Conservation (phyloP, 2,329 filamentous ascomycete species). For the Elsinoe batatas region DNA sequence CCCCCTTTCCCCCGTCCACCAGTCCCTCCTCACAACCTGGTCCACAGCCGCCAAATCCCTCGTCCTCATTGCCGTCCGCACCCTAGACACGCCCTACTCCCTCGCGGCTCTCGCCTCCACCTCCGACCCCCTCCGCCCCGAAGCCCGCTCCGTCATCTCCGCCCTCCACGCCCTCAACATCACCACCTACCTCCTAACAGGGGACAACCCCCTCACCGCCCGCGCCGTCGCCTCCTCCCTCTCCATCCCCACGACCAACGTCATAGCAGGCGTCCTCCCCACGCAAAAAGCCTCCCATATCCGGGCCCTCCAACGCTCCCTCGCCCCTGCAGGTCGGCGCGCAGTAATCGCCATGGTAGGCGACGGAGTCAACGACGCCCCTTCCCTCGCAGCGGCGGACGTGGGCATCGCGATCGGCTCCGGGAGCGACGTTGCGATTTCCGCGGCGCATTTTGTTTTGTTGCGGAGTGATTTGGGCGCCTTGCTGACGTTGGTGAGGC, state of each 20-base stretch:
- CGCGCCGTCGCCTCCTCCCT: slow-evolving; percentile 64
- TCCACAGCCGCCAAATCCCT: slow-evolving; percentile 34
- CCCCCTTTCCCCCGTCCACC: slow-evolving; percentile 20
- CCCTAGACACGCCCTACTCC: slow-evolving; percentile 21
- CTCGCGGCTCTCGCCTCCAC: slow-evolving; percentile 63
- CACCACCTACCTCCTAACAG: slow-evolving; percentile 84
- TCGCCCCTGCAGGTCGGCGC: slow-evolving; percentile 24
- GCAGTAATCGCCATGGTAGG: slow-evolving; percentile 72
- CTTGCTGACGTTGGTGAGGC: slow-evolving; percentile 62
- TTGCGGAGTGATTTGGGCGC: slow-evolving; percentile 60
- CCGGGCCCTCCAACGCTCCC: slow-evolving; percentile 33
- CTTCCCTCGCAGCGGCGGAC: slow-evolving; percentile 68
- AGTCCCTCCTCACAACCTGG: slow-evolving; percentile 28
- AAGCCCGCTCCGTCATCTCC: slow-evolving; percentile 42
- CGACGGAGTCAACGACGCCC: slow-evolving; percentile 79
- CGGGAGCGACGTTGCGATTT: slow-evolving; percentile 74
- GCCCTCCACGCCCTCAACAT: slow-evolving; percentile 55
- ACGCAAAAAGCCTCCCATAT: slow-evolving; percentile 70
- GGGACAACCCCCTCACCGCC: slow-evolving; percentile 81
- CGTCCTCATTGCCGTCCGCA: slow-evolving; percentile 28
- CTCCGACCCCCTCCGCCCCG: slow-evolving; percentile 69
- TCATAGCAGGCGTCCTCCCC: slow-evolving; percentile 80
- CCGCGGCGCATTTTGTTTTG: slow-evolving; percentile 71
- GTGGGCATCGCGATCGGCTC: slow-evolving; percentile 74
- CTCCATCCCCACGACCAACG: slow-evolving; percentile 62